Evolutionary conservation across 2,329 filamentous ascomycete genomes (phyloP).

Genomic region (Chaetomiaceae sp.): DNA sequence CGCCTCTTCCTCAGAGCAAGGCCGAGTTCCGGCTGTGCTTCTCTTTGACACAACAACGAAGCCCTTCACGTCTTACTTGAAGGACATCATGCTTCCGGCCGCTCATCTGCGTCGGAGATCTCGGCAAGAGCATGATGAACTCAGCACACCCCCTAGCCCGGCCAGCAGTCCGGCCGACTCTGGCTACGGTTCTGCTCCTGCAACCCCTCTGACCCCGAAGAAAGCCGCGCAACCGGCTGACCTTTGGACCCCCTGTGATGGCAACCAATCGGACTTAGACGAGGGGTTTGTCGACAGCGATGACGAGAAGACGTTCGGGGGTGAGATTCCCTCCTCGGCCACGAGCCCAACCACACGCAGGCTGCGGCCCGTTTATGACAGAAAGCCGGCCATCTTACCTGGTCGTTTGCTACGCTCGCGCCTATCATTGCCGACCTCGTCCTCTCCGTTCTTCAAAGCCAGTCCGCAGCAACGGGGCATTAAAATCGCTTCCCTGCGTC

Average conservation of each 20-base stretch:
- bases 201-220: slow-evolving; percentile 6
- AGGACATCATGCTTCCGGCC: slow-evolving; percentile 8
- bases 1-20: background rate
- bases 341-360: background rate
- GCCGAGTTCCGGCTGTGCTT: too few relatives aligned
- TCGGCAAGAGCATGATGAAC: slow-evolving; percentile 13
- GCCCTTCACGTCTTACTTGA: too few relatives aligned
- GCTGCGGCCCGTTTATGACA: background rate
- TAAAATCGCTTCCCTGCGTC: slow-evolving; percentile 23
- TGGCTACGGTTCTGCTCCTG: slow-evolving; percentile 21
- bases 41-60: background rate
- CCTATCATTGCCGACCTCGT: slow-evolving; percentile 9
- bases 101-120: slow-evolving; percentile 8
- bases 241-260: slow-evolving; percentile 14
- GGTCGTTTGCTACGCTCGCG: slow-evolving; percentile 9
- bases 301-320: background rate
- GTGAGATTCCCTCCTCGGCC: background rate
- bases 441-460: background rate
- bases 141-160: slow-evolving; percentile 11
- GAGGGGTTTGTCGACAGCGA: slow-evolving; percentile 15
- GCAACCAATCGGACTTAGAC: slow-evolving; percentile 20
- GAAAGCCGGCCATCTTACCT: slow-evolving; percentile 16
- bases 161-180: slow-evolving; percentile 19
- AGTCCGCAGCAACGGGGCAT: slow-evolving; percentile 19
- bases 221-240: slow-evolving; percentile 5